Evolutionary conservation across 140 eudicot genomes (phyloP), one percentile per base, ranked within the genome.

Genomic region (Ambrosia hybrid): DNA sequence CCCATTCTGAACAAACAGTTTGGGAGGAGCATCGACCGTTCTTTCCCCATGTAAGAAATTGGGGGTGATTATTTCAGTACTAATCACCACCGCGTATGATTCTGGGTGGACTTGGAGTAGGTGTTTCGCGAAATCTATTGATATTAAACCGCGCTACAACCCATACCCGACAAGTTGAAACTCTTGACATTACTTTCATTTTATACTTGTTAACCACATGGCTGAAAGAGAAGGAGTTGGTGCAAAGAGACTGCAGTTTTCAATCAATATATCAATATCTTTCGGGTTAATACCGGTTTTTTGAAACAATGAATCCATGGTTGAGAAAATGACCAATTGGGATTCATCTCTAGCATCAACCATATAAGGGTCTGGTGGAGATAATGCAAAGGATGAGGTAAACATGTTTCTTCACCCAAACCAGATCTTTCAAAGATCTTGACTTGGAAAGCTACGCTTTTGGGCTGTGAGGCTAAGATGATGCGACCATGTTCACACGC

Each of bases 1-100:
- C 92, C 92, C 87, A 87, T 87, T 57, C 92, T 58, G 72, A 87
- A 87, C 0, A 87, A 62, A 73, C 87, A 84, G 70, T 87, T 87
- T 10, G 94, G 90, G 15, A 87, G 83, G 12, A 87, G 87, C 94
- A 87, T 87, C 2, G 94, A 81, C 62, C 94, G 73, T 16, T 87
- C 94, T 68, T 71, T 80, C 15, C 94, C 94, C 77, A 80, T 6
- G 46, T 87, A 87, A 49, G 78, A 37, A 37, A 21, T 87, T 87
- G 0, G 92, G 89, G 15, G 89, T 81, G 2, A 87, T 72, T 26
- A 87, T 87, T 57, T 87, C 94, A 0, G 94, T 87, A 72, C 94
- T 87, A n/a, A 87, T 64, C 9, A 87, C 81, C 2, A 87, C 82
- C 0, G 87, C 94, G 17, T 87, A 67, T 0, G 94, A 84, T 30